Conservation (phyloP, 768 basidiomycete species). For the Collybia nuda region DNA sequence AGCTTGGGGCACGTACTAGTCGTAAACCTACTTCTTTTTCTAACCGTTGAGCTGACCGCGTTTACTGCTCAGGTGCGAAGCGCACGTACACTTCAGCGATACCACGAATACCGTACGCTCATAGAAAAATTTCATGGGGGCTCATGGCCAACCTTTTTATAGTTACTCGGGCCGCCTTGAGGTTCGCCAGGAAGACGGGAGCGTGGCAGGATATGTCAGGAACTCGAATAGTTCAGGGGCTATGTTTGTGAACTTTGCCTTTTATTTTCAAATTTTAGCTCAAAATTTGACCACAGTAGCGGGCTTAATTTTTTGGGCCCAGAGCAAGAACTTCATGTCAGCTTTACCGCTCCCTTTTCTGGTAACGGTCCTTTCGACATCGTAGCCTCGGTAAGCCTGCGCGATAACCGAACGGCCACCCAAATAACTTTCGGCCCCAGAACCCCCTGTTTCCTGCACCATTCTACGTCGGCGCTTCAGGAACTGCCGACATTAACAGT, state of each 20-base stretch:
- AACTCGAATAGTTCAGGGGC: slow-evolving; percentile 23
- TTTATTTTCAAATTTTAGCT: neutral
- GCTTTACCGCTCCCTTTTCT: slow-evolving; percentile 23
- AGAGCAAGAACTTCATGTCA: slow-evolving; percentile 30
- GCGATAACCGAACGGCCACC: neutral
- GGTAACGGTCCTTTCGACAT: slow-evolving; percentile 29
- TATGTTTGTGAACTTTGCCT: slow-evolving; percentile 17
- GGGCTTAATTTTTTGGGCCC: slow-evolving; percentile 31
- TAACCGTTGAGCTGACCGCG: neutral
- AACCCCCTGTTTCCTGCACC: slow-evolving; percentile 37
- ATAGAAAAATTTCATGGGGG: neutral
- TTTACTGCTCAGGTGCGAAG: slow-evolving; percentile 13
- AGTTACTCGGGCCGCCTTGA: slow-evolving; percentile 36
- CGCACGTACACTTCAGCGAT: slow-evolving; percentile 18
- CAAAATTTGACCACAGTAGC: slow-evolving; percentile 18
- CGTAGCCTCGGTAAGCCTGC: slow-evolving; percentile 30
- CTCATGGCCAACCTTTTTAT: neutral
- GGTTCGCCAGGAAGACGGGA: slow-evolving; percentile 29
- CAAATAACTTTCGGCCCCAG: slow-evolving; percentile 18
- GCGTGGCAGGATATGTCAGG: slow-evolving; percentile 31
- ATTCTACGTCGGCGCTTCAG: slow-evolving; percentile 37
- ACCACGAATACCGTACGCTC: slow-evolving; percentile 24
- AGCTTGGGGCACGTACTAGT: slow-evolving; percentile 19
- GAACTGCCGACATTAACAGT: slow-evolving; percentile 6
- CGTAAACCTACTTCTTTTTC: neutral